phyloP scores from a whole-genome alignment of 1,139 yeast genomes.

The Diutina neorugosa region DNA sequence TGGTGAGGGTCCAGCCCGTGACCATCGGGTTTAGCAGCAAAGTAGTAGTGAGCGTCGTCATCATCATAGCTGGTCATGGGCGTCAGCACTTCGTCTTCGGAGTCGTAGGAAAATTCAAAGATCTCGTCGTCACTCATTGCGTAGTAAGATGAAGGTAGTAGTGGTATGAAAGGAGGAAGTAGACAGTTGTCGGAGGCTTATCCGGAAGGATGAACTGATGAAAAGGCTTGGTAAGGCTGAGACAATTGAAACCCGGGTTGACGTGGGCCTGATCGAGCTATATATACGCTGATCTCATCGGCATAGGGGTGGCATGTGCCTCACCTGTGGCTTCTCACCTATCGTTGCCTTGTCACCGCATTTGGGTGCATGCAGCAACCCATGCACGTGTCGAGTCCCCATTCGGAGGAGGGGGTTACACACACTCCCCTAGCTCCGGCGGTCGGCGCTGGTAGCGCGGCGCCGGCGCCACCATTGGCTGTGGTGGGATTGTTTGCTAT shows the following conservation, averaged over 20 bases:
- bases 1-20: not conserved
- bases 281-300: not conserved
- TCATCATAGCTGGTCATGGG: not conserved
- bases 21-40: not conserved
- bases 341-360: not conserved
- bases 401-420: not conserved
- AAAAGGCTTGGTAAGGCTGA: not conserved
- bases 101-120: constrained; percentile 4
- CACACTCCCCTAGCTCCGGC: not conserved
- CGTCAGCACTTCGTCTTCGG: not conserved
- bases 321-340: not conserved
- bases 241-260: not conserved
- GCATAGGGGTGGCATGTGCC: not conserved
- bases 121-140: constrained; percentile 3
- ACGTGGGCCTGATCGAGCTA: not conserved
- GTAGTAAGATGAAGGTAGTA: too few relatives aligned
- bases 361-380: not conserved
- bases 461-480: not conserved
- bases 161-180: too few relatives aligned
- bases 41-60: not conserved
- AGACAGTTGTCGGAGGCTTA: too few relatives aligned
- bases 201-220: too few relatives aligned
- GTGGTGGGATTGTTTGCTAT: too few relatives aligned
- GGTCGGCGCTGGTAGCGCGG: not conserved
- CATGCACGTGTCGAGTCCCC: not conserved